Conservation (phyloP, 1,139 yeast genomes). For the Saccharomyces hybrid region DNA sequence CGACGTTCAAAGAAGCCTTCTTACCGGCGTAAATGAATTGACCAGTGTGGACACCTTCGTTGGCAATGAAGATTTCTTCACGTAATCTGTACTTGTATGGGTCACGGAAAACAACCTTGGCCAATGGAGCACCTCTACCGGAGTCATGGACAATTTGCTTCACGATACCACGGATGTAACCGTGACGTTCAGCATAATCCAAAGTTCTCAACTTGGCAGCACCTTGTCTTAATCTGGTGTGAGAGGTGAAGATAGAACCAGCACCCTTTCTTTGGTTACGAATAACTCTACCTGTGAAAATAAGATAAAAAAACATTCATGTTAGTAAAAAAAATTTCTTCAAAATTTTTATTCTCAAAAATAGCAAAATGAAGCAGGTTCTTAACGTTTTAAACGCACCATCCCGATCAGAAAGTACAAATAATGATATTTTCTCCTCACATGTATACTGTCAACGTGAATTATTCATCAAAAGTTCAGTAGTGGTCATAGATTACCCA, state of each 20-base stretch:
- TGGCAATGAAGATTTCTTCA: slow-evolving; percentile 98
- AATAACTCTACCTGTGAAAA: slow-evolving; percentile 90
- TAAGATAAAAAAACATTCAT: slow-evolving; percentile 11
- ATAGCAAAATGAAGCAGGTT: background rate
- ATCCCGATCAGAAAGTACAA: too few species aligned
- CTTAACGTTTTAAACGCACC: background rate
- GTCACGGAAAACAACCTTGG: slow-evolving; percentile 98
- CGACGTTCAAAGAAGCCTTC: slow-evolving; percentile 94
- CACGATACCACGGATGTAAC: slow-evolving; percentile 98
- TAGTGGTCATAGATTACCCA: too few species aligned
- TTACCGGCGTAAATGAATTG: slow-evolving; percentile 98
- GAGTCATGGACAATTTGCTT: slow-evolving; percentile 98
- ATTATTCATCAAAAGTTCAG: too few species aligned
- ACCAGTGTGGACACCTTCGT: slow-evolving; percentile 99
- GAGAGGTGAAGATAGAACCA: slow-evolving; percentile 99
- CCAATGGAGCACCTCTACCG: slow-evolving; percentile 99
- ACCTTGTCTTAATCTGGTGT: slow-evolving; percentile 99
- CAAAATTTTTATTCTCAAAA: background rate
- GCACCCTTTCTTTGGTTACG: slow-evolving; percentile 99
- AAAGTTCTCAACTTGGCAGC: slow-evolving; percentile 99
- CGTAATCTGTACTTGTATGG: slow-evolving; percentile 97
- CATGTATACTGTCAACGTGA: background rate
- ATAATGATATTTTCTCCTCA: too few species aligned
- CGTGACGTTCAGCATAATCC: slow-evolving; percentile 99
- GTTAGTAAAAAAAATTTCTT: slow-evolving; percentile 15